phyloP scores from a whole-genome alignment of 2,329 filamentous ascomycete species.

The Colletotrichum shisoi region DNA sequence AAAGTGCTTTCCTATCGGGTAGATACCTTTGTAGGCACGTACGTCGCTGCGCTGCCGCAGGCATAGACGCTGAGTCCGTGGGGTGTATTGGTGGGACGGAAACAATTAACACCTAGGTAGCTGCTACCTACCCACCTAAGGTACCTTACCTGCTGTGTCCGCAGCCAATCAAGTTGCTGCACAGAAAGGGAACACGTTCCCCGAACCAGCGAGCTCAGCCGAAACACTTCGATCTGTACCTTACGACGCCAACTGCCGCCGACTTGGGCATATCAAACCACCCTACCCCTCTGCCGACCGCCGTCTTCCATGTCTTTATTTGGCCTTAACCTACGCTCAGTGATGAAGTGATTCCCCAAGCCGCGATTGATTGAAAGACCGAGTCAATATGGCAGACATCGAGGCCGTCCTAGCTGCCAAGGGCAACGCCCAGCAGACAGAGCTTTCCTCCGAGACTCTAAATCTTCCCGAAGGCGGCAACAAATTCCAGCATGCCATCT shows the following conservation, averaged over 20 bases:
- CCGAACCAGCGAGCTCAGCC: constrained; percentile 32
- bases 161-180: constrained; percentile 30
- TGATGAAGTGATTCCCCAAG: constrained; percentile 31
- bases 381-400: constrained; percentile 41
- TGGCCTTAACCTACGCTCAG: neutral
- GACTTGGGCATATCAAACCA: constrained; percentile 12
- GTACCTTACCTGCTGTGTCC: no score
- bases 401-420: constrained; percentile 39
- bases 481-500: constrained; percentile 96
- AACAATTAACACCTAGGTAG: constrained; percentile 13
- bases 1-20: neutral
- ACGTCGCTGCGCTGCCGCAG: constrained; percentile 13
- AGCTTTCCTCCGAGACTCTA: constrained; percentile 9
- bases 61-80: neutral
- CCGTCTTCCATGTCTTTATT: neutral
- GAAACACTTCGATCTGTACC: constrained; percentile 29
- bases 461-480: constrained; percentile 69
- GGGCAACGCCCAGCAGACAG: constrained; percentile 25
- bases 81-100: constrained; percentile 14
- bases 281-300: neutral
- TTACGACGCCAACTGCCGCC: constrained; percentile 23
- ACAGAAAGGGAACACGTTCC: constrained; percentile 39
- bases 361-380: constrained; percentile 10
- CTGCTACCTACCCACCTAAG: no score
- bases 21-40: neutral